A percentile compares a stretch with the other conserved stretches of the same genome.
Evolutionary conservation across 2,329 filamentous ascomycete genomes (phyloP).

Genomic region (Claviceps spartinae): DNA sequence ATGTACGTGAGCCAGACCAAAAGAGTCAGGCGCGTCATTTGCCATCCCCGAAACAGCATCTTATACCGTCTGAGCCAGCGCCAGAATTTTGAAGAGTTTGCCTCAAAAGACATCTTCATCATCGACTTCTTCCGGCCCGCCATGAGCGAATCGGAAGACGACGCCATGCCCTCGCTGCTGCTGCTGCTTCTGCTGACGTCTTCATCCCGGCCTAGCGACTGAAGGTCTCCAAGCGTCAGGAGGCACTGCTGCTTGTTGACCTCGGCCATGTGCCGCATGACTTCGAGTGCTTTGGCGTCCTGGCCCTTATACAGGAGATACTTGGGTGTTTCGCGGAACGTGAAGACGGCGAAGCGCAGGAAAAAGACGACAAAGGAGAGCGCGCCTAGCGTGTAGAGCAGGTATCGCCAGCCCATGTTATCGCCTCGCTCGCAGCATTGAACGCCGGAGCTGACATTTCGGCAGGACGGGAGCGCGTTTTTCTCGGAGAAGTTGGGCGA

Average conservation of each 20-base stretch:
- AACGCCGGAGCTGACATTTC: slow-evolving; percentile 14
- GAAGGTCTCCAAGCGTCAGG: slow-evolving; percentile 24
- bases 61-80: slow-evolving; percentile 15
- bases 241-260: slow-evolving; percentile 21
- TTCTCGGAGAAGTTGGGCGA: slow-evolving; percentile 34
- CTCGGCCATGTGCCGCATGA: slow-evolving; percentile 32
- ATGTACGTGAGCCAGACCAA: slow-evolving; percentile 25
- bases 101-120: background rate
- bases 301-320: slow-evolving; percentile 29
- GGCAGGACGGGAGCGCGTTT: slow-evolving; percentile 3
- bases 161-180: slow-evolving; percentile 1
- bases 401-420: slow-evolving; percentile 39
- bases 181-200: background rate
- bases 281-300: slow-evolving; percentile 32
- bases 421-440: slow-evolving; percentile 13
- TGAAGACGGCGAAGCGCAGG: slow-evolving; percentile 31
- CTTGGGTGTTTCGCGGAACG: slow-evolving; percentile 33
- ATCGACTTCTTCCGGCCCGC: background rate
- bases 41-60: slow-evolving; percentile 19
- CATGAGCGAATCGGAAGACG: background rate
- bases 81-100: background rate
- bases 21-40: slow-evolving; percentile 22
- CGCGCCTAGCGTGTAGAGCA: slow-evolving; percentile 29
- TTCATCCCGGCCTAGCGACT: slow-evolving; percentile 10
- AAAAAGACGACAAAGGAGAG: slow-evolving; percentile 30